Conservation (phyloP, 1,284 basidiomycete genomes). For the Ustilago vetiveriae region DNA sequence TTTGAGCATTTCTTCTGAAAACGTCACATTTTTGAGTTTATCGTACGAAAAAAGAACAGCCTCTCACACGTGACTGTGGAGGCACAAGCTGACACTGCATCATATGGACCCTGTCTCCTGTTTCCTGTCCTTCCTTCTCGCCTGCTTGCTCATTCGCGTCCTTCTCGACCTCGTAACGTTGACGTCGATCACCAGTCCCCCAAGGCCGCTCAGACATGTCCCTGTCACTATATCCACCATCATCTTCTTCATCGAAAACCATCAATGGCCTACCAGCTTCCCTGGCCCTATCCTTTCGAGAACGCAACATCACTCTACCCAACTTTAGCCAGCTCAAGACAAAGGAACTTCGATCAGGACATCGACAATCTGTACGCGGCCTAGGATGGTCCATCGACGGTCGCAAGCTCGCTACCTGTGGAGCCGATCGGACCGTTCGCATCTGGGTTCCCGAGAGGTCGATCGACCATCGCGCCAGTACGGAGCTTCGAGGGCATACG, state of each 20-base stretch:
- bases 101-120: no score
- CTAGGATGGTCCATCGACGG: slow-evolving; percentile 59
- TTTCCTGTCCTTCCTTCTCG: no score
- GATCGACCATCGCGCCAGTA: slow-evolving; percentile 53
- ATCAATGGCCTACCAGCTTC: background rate
- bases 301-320: slow-evolving; percentile 20
- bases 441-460: slow-evolving; percentile 60
- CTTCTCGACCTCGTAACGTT: background rate
- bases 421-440: slow-evolving; percentile 43
- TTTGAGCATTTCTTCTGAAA: slow-evolving; percentile 21
- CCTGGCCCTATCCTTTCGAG: slow-evolving; percentile 7
- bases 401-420: slow-evolving; percentile 54
- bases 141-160: background rate
- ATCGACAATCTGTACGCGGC: slow-evolving; percentile 46
- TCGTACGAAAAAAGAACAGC: no score
- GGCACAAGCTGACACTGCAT: no score
- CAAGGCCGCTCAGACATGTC: slow-evolving; percentile 12
- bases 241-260: background rate
- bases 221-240: slow-evolving; percentile 16
- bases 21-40: no score
- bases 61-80: no score
- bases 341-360: slow-evolving; percentile 46
- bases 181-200: background rate
- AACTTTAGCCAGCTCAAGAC: slow-evolving; percentile 17
- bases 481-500: slow-evolving; percentile 58